Base-by-base conservation (phyloP, 2,329 filamentous ascomycete species). In the Penicillium frequentans region DNA sequence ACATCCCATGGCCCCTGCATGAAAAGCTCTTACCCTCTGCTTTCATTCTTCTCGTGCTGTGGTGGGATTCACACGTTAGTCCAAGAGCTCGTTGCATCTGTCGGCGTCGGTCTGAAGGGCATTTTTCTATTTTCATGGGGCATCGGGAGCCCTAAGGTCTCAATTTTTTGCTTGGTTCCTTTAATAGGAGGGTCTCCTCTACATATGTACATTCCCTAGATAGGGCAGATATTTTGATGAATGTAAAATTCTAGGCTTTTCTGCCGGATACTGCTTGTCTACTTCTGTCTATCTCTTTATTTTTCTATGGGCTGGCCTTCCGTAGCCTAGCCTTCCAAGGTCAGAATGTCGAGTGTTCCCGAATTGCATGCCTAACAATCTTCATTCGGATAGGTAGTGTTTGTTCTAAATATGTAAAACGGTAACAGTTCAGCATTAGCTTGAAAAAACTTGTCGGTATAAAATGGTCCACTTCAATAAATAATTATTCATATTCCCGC, bases 71-170 rank as follows among this genome's bases (percentile, higher is more conserved):
- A 23, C 44, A 33, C 46, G 35, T 29, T 23, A 23, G 39, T 51
- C n/a, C n/a, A 37, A 49, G 42, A 55, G 21, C 21, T 53, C 45
- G 52, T 60, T 62, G 61, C 61, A 63, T 63, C 27, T 58, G 13
- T 37, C 49, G 59, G 61, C 59, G 61, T 60, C 55, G 49, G 51
- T 58, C 48, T 57, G 58, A 26, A 53, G 47, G 49, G 52, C 49
- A 49, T 59, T 52, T 16, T 37, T 43, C n/a, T 14, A 31, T 46
- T 45, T 31, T 44, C 33, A 44, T 14, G 23, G 33, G 55, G 51
- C 48, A 52, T 49, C 19, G 54, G 44, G 49, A 23, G 43, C 39
- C 51, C 35, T 35, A 14, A 19, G 48, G 23, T 51, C 19, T 24
- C 33, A 7, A 7, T 26, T 43, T 9, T 19, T 33, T 27, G 16